Base-by-base conservation (phyloP, 768 basidiomycete genomes). In the Sutorius australiensis region DNA sequence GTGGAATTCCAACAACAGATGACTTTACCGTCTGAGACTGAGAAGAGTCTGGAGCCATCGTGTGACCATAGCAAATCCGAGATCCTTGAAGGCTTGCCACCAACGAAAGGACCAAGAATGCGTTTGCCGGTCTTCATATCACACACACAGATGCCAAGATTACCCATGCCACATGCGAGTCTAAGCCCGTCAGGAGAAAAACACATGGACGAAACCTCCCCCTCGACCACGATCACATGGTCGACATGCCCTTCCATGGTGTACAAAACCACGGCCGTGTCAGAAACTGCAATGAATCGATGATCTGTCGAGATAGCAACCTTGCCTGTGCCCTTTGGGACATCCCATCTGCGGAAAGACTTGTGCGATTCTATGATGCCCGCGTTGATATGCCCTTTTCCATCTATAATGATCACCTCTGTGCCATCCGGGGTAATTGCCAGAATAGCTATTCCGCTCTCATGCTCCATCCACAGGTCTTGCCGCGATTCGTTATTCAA, bases 121-220 rank as follows among this genome's bases (percentile, higher is more conserved):
- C 30, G 41, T 8, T 2, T 5, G 2, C 40, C 40, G n/a, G 5
- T 52, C 9, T 34, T 6, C 13, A 45, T 19, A 16, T 38, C 46
- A 10, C 40, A 47, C 0, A 56, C 21, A 13, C 3, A 1, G 19
- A 51, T n/a, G n/a, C n/a, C n/a, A n/a, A 21, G 17, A n/a, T 12
- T 7, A 16, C 4, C 9, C 3, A 17, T 21, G 27, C 13, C n/a
- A 19, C 33, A 49, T 0, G 41, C 48, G 17, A 59, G 48, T 47
- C 53, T 58, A 16, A n/a, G 7, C 2, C 56, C 40, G 17, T 47
- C 12, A 0, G 48, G 44, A 9, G 56, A 50, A 28, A 58, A 59
- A 6, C 19, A 24, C n/a, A n/a, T n/a, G n/a, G n/a, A n/a, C n/a
- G n/a, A n/a, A n/a, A n/a, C n/a, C n/a, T n/a, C n/a, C n/a, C n/a